phyloP scores from a whole-genome alignment of 768 basidiomycete species.

The Galerina marginata region DNA sequence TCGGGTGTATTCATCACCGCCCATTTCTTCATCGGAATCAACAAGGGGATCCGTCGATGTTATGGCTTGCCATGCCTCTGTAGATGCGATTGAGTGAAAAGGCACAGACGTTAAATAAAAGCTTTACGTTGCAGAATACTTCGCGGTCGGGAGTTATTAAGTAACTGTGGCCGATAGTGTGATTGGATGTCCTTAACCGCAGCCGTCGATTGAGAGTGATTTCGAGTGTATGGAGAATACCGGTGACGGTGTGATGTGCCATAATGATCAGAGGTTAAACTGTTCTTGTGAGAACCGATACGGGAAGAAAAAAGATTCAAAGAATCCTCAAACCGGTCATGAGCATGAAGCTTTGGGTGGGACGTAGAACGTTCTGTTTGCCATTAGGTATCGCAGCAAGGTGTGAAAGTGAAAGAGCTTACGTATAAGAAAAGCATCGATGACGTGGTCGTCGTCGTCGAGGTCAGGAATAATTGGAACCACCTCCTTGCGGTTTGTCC shows the following conservation, averaged over 20 bases:
- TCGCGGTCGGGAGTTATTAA: conserved; percentile 37
- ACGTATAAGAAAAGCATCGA: conserved; percentile 30
- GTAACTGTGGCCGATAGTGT: conserved; percentile 19
- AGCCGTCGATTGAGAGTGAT: conserved; percentile 18
- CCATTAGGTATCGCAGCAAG: background rate
- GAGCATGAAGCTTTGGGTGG: conserved; percentile 13
- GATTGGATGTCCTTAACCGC: conserved; percentile 11
- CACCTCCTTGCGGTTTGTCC: conserved; percentile 19
- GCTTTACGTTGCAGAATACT: conserved; percentile 72
- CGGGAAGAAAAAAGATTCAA: conserved; percentile 20
- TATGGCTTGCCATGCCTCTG: conserved; percentile 78
- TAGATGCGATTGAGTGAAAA: conserved; percentile 9
- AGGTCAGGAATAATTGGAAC: conserved; percentile 12
- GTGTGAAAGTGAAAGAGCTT: background rate
- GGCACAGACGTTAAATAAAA: background rate
- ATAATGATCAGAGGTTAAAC: conserved; percentile 13
- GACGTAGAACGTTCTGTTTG: conserved; percentile 16
- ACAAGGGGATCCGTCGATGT: conserved; percentile 71
- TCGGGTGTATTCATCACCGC: conserved; percentile 65
- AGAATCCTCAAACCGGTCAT: conserved; percentile 24
- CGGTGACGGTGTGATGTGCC: conserved; percentile 30
- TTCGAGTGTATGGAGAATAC: conserved; percentile 41
- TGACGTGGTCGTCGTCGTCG: conserved; percentile 29
- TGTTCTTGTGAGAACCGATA: conserved; percentile 11
- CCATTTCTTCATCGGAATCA: conserved; percentile 76